A percentile compares a stretch with the other conserved stretches of the same genome.
These are phyloP conservation scores for Metschnikowia sp. DNA, from an alignment of 805 yeast genomes.

Conservation along the genomic window DNA sequence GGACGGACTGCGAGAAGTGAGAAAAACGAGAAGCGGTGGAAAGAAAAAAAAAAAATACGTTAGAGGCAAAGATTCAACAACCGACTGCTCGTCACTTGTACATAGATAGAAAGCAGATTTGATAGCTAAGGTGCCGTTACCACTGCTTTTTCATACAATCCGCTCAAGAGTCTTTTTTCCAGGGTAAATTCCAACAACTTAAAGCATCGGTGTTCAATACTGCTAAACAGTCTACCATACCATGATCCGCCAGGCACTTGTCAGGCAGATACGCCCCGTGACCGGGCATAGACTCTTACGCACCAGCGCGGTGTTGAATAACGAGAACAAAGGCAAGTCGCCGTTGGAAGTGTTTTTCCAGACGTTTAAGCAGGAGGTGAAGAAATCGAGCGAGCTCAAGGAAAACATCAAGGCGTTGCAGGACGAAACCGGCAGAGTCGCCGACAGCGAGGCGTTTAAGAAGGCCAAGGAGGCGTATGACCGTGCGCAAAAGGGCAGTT, in stretches of 20 bases:
- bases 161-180: neutral
- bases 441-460: conserved; percentile 91
- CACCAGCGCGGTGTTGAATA: conserved; percentile 8
- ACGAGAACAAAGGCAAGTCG: conserved; percentile 38
- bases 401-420: conserved; percentile 91
- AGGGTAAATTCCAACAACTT: no score
- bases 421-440: conserved; percentile 91
- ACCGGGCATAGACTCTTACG: conserved; percentile 10
- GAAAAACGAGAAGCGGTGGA: neutral
- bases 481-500: conserved; percentile 67
- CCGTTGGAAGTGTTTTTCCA: conserved; percentile 92
- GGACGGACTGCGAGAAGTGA: neutral
- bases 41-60: neutral
- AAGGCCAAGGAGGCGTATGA: conserved; percentile 91
- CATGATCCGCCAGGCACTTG: conserved; percentile 18
- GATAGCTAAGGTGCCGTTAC: no score
- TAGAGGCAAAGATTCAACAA: conserved; percentile 1
- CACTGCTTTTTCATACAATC: neutral
- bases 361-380: conserved; percentile 88
- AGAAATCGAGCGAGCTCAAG: conserved; percentile 83
- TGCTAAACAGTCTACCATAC: neutral
- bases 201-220: no score
- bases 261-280: conserved; percentile 10
- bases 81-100: conserved; percentile 12
- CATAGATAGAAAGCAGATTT: conserved; percentile 8